Evolutionary conservation across 2,329 filamentous ascomycete genomes (phyloP).

Genomic region (Ophiostoma montium): DNA sequence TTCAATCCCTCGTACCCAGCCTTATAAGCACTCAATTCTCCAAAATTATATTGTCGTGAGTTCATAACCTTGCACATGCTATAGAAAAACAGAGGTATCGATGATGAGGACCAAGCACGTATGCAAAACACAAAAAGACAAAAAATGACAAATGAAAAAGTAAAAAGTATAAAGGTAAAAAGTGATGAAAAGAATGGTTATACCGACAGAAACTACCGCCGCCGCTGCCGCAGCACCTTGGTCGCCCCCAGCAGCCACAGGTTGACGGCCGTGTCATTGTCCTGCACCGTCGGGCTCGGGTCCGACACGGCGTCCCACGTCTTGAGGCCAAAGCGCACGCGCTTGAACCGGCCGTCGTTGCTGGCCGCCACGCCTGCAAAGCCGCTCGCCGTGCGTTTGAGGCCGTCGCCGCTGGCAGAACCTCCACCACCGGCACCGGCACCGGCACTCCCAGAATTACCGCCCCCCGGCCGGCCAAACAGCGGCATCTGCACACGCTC

Average conservation of each 20-base stretch:
- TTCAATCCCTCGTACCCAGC: too few species aligned
- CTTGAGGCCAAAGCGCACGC: conserved; percentile 13
- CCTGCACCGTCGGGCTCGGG: conserved; percentile 12
- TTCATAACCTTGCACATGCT: background rate
- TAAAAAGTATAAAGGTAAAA: background rate
- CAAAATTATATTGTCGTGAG: background rate
- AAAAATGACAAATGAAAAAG: background rate
- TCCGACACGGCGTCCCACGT: conserved; percentile 15
- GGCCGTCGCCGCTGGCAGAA: background rate
- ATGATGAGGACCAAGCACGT: conserved; percentile 2
- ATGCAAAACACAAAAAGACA: background rate
- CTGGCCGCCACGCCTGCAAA: conserved; percentile 2
- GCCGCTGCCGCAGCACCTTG: conserved; percentile 11
- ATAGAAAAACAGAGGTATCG: background rate
- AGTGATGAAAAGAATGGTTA: background rate
- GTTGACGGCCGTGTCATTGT: conserved; percentile 15
- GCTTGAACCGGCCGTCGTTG: conserved; percentile 5
- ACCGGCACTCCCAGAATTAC: background rate
- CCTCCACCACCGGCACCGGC: background rate
- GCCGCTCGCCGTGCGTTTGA: conserved; percentile 5
- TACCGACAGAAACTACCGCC: conserved; percentile 4
- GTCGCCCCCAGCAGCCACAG: conserved; percentile 14
- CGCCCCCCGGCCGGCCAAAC: conserved; percentile 1
- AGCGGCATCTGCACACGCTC: conserved; percentile 8
- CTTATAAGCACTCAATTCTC: too few species aligned